Conservation (phyloP, 495 filamentous ascomycete species). For the Apodospora peruviana region DNA sequence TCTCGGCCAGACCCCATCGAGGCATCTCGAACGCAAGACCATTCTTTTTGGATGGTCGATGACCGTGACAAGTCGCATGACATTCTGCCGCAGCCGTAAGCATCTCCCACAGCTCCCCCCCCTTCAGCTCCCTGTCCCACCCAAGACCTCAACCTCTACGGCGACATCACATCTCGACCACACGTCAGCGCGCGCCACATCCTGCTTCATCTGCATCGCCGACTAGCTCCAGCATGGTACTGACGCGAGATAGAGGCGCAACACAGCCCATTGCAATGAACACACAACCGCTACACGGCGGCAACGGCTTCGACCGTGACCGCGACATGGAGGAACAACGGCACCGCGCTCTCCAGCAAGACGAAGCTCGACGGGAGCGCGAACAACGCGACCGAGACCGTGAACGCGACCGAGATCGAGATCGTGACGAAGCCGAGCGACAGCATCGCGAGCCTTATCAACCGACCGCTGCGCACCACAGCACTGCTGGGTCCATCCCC, state of each 20-base stretch:
- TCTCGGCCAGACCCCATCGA: not conserved
- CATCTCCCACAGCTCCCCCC: not conserved
- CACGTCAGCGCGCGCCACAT: not conserved
- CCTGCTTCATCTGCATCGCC: not conserved
- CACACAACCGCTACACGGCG: conserved; percentile 35
- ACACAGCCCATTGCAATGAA: conserved; percentile 32
- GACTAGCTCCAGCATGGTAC: not conserved
- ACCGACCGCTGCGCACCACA: conserved; percentile 62
- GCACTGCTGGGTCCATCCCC: conserved; percentile 74
- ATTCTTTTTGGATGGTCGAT: conserved; percentile 7
- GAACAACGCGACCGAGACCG: conserved; percentile 26
- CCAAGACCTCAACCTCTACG: too few relatives aligned
- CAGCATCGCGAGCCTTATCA: conserved; percentile 60
- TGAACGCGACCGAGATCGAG: conserved; percentile 32
- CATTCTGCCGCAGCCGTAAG: conserved; percentile 18
- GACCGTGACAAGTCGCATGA: conserved; percentile 11
- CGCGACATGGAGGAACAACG: conserved; percentile 35
- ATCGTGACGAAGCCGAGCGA: conserved; percentile 64
- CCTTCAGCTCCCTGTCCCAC: too few relatives aligned
- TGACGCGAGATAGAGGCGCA: conserved; percentile 20
- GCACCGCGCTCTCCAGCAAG: conserved; percentile 31
- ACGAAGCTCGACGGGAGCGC: conserved; percentile 24
- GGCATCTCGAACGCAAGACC: not conserved
- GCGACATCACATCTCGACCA: not conserved
- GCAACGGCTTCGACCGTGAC: conserved; percentile 34